These are phyloP conservation scores for Tylopilus plumbeoviolaceoides DNA, from an alignment of 768 basidiomycete genomes.

Conservation along the genomic window DNA sequence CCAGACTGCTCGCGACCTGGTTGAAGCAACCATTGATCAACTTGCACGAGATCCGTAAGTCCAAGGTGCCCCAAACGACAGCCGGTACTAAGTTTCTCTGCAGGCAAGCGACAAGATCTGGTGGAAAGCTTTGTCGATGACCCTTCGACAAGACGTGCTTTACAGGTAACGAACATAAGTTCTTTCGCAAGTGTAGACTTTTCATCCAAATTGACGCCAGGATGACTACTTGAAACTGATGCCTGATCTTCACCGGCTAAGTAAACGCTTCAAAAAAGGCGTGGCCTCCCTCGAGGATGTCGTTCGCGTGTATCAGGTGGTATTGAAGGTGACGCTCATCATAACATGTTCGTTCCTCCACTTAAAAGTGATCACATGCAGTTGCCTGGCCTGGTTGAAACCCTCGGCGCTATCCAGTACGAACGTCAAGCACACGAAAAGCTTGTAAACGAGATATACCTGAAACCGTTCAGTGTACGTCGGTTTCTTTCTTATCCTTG, in stretches of 20 bases:
- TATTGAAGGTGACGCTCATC: constrained; percentile 56
- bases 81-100: not conserved
- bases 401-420: constrained; percentile 49
- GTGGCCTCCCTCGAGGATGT: constrained; percentile 90
- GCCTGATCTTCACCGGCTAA: constrained; percentile 91
- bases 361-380: constrained; percentile 27
- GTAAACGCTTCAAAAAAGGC: constrained; percentile 85
- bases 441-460: constrained; percentile 67
- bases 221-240: constrained; percentile 85
- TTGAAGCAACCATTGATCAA: constrained; percentile 95
- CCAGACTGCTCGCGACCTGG: constrained; percentile 84
- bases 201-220: constrained; percentile 36
- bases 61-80: not conserved
- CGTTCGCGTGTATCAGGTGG: constrained; percentile 92
- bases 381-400: constrained; percentile 72
- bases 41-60: constrained; percentile 85
- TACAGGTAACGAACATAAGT: constrained; percentile 55
- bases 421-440: constrained; percentile 43
- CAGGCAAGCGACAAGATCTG: constrained; percentile 82
- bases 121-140: constrained; percentile 87
- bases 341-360: not conserved
- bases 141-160: constrained; percentile 57
- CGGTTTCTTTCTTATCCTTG: not conserved
- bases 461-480: constrained; percentile 55
- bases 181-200: not conserved